These are phyloP conservation scores for Brettanomyces bruxellensis DNA, from an alignment of 805 yeast genomes.

Conservation along the genomic window DNA sequence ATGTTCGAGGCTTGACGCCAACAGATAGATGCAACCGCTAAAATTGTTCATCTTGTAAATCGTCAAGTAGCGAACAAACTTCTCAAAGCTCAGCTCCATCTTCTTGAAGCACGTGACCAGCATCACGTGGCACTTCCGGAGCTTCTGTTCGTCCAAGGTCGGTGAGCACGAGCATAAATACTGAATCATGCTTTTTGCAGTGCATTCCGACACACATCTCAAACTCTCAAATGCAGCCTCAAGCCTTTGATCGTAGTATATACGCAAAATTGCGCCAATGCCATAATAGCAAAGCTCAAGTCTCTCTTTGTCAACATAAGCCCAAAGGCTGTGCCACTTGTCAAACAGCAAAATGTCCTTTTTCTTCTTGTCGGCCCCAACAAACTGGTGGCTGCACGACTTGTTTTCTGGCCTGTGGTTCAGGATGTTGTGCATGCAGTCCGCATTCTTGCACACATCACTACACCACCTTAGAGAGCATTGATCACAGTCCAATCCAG, in stretches of 20 bases:
- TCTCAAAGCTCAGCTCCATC: conserved; percentile 9
- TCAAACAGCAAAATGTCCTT: conserved; percentile 12
- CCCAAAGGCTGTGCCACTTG: conserved; percentile 15
- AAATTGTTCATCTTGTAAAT: conserved; percentile 20
- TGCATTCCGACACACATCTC: conserved; percentile 4
- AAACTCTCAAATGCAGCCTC: conserved; percentile 11
- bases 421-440: conserved; percentile 18
- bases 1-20: conserved; percentile 13
- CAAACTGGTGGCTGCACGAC: conserved; percentile 16
- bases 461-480: conserved; percentile 25
- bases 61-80: conserved; percentile 13
- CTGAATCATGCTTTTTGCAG: conserved; percentile 6
- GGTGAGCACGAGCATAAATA: conserved; percentile 4
- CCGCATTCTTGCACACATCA: conserved; percentile 17
- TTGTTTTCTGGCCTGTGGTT: conserved; percentile 23
- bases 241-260: conserved; percentile 13
- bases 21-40: conserved; percentile 18
- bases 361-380: conserved; percentile 3
- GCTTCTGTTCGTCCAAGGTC: conserved; percentile 1
- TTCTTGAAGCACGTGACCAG: conserved; percentile 16
- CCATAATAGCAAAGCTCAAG: conserved; percentile 14
- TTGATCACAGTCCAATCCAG: conserved; percentile 23
- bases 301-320: conserved; percentile 5
- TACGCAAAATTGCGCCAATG: conserved; percentile 13
- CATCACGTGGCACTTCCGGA: conserved; percentile 7